These are phyloP conservation scores for Durotheca rogersii DNA, from an alignment of 495 filamentous ascomycete genomes.

Conservation along the genomic window DNA sequence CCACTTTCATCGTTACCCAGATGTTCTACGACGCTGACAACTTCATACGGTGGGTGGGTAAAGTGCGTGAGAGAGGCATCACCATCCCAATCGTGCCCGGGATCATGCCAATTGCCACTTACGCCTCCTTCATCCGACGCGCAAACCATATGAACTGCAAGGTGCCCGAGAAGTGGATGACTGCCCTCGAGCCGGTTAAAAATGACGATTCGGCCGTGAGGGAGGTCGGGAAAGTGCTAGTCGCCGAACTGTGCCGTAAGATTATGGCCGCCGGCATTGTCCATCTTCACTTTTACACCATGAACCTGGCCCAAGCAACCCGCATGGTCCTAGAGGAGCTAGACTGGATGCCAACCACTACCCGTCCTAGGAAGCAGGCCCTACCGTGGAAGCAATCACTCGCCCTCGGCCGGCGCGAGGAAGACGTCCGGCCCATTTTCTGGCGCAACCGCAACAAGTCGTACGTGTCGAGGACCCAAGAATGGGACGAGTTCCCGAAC, in stretches of 20 bases:
- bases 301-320: slow-evolving; percentile 96
- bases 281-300: slow-evolving; percentile 98
- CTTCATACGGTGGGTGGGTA: slow-evolving; percentile 86
- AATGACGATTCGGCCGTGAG: slow-evolving; percentile 92
- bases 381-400: slow-evolving; percentile 96
- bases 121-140: slow-evolving; percentile 85
- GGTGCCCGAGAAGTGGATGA: slow-evolving; percentile 78
- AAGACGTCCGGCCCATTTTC: slow-evolving; percentile 98
- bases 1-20: slow-evolving; percentile 91
- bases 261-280: slow-evolving; percentile 78
- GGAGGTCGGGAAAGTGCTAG: slow-evolving; percentile 82
- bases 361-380: slow-evolving; percentile 74
- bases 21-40: slow-evolving; percentile 99
- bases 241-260: slow-evolving; percentile 89
- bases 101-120: slow-evolving; percentile 98
- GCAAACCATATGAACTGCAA: slow-evolving; percentile 84
- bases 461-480: slow-evolving; percentile 91
- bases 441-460: slow-evolving; percentile 97
- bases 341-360: slow-evolving; percentile 69
- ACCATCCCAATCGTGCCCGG: slow-evolving; percentile 90
- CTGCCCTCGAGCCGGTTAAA: slow-evolving; percentile 86
- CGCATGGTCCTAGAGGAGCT: slow-evolving; percentile 91
- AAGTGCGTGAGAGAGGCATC: slow-evolving; percentile 81
- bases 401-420: slow-evolving; percentile 78
- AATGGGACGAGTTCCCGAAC: slow-evolving; percentile 99